Evolutionary conservation across 306 rosid genomes (phyloP).

Genomic region (Pachyrhizus erosus): DNA sequence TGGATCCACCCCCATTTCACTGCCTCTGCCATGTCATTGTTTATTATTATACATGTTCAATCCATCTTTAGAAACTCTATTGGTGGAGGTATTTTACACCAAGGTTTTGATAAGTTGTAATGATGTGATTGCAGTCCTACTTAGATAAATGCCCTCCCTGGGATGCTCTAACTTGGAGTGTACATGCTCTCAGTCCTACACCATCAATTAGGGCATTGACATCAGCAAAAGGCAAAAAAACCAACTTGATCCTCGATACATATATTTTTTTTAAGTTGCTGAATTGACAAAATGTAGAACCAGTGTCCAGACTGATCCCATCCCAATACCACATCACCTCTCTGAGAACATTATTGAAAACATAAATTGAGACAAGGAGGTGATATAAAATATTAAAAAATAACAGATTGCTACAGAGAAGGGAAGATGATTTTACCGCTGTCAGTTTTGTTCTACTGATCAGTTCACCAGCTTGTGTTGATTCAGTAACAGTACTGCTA

Average conservation of each 20-base stretch:
- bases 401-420: conserved; percentile 4
- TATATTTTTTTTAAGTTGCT: neutral
- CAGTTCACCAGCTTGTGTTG: conserved; percentile 89
- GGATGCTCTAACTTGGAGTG: conserved; percentile 8
- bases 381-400: conserved; percentile 21
- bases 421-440: conserved; percentile 39
- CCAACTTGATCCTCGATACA: neutral
- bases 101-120: conserved; percentile 2
- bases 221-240: conserved; percentile 10
- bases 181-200: neutral
- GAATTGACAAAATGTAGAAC: conserved; percentile 5
- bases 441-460: conserved; percentile 68
- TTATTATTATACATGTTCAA: neutral
- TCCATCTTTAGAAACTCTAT: neutral
- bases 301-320: conserved; percentile 27
- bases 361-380: conserved; percentile 4
- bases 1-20: neutral
- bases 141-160: neutral
- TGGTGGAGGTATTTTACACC: neutral
- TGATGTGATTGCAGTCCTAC: neutral
- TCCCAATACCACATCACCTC: neutral
- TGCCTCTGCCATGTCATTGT: neutral
- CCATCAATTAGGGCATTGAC: conserved; percentile 16
- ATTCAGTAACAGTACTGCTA: conserved; percentile 79
- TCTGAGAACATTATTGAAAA: neutral